Evolutionary conservation across 495 filamentous ascomycete species (phyloP), one percentile per base, ranked within the genome.

Genomic region (Aspergillus bertholletiae): DNA sequence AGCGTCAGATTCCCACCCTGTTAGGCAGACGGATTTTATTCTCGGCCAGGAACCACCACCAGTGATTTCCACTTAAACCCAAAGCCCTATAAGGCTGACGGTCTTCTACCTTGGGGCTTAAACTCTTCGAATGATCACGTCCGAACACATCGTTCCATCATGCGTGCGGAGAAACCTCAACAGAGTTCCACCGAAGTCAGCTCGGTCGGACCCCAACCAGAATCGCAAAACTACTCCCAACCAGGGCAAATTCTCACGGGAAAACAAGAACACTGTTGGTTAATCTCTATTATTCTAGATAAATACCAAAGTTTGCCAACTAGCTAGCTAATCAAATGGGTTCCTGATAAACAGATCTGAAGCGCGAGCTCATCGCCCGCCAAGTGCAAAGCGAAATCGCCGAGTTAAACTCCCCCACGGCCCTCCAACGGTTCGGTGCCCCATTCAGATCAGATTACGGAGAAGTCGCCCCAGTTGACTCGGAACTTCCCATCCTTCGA

Each of bases 191-290:
- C 53, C 39, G 60, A 51, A 46, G 39, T 35, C 15, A 47, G 27
- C 17, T 47, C 47, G 28, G 37, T 37, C 55, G 55, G 30, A 49
- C 44, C 9, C 17, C 30, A 44, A 15, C 15, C 53, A 18, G 45
- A 41, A 26, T 22, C 24, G 15, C 51, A 28, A 18, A 55, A 40
- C 21, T 35, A 12, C 15, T 37, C 75, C 46, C 73, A 78, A 21
- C 73, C 76, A 7, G 71, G 76, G 20, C 77, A 83, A 20, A 76
- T 87, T 54, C 73, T 98, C 58, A 96, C 92, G 2, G 94, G 94
- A 53, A 97, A 96, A 73, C 95, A 98, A 80, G 94, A 98, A 71
- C 95, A 98, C 68, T 98, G 92, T 97, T 70, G 54, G 85, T 48
- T 9, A 20, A 37, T n/a, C 17, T 34, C 11, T 13, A 24, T n/a